A percentile compares a stretch with the other conserved stretches of the same genome.
These are phyloP conservation scores for Tetracladium marchalianum DNA, from an alignment of 495 filamentous ascomycete species.

Conservation along the genomic window DNA sequence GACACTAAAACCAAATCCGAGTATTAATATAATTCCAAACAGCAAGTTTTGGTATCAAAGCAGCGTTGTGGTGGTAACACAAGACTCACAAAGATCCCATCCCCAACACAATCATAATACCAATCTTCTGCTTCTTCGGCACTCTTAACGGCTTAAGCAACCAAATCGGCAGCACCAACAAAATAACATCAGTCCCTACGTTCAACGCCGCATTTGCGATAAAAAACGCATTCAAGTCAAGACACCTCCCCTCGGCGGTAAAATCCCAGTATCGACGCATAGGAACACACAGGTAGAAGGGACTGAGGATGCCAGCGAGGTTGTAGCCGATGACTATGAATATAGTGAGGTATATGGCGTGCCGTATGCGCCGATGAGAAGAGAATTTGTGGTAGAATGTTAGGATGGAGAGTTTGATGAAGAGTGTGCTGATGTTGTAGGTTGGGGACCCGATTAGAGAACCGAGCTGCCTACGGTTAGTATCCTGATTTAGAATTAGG, in stretches of 20 bases:
- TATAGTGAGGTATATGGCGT: conserved; percentile 13
- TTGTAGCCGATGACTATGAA: conserved; percentile 20
- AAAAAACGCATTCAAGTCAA: conserved; percentile 10
- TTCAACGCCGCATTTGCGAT: conserved; percentile 13
- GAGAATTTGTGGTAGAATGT: conserved; percentile 32
- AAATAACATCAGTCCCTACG: conserved; percentile 5
- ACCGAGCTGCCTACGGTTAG: conserved; percentile 5
- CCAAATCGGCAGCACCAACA: conserved; percentile 45
- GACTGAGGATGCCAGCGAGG: conserved; percentile 12
- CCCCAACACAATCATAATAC: conserved; percentile 20
- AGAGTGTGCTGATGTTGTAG: conserved; percentile 22
- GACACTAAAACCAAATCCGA: conserved; percentile 1
- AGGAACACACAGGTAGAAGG: conserved; percentile 19
- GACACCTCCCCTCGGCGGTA: conserved; percentile 12
- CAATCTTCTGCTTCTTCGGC: conserved; percentile 52
- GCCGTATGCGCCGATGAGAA: conserved; percentile 10
- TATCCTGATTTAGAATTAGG: neutral
- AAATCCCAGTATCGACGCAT: conserved; percentile 21
- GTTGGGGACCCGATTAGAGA: conserved; percentile 16
- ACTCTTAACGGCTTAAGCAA: conserved; percentile 73
- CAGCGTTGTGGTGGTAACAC: neutral
- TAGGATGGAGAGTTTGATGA: conserved; percentile 79
- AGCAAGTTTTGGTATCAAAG: neutral
- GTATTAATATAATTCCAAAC: neutral
- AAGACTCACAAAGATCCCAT: conserved; percentile 21